Evolutionary conservation across 2,329 filamentous ascomycete species (phyloP).

Genomic region (Claviceps africana): DNA sequence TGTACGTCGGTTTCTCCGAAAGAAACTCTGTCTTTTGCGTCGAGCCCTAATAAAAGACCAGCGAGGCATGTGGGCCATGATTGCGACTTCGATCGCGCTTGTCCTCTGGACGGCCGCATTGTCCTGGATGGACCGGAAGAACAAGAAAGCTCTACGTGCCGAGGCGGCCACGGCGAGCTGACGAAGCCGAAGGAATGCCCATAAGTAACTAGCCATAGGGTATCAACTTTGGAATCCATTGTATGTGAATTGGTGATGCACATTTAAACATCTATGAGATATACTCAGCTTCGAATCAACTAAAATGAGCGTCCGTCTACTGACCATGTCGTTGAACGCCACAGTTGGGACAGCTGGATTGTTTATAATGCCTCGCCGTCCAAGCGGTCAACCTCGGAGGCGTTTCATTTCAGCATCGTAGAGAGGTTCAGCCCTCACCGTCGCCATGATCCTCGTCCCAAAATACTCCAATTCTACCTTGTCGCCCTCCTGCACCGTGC

Average conservation of each 20-base stretch:
- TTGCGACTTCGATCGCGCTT: constrained; percentile 45
- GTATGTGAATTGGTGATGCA: too few relatives aligned
- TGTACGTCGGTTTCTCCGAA: constrained; percentile 25
- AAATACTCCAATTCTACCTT: constrained; percentile 49
- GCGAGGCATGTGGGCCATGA: constrained; percentile 63
- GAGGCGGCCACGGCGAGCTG: neutral
- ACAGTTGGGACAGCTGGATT: too few relatives aligned
- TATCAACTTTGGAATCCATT: too few relatives aligned
- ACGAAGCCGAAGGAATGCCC: neutral
- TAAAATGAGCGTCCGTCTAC: too few relatives aligned
- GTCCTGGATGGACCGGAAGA: constrained; percentile 24
- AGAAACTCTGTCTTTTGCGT: neutral
- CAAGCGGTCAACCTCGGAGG: neutral
- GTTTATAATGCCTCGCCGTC: too few relatives aligned
- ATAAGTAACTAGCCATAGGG: neutral
- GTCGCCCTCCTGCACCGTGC: constrained; percentile 29
- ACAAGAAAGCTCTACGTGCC: constrained; percentile 4
- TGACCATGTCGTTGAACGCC: too few relatives aligned
- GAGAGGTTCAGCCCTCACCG: constrained; percentile 33
- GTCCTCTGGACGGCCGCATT: constrained; percentile 44
- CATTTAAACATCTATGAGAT: too few relatives aligned
- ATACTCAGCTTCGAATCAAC: too few relatives aligned
- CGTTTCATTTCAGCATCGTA: constrained; percentile 8
- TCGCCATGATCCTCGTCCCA: constrained; percentile 37
- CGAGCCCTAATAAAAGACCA: constrained; percentile 12